phyloP scores from a whole-genome alignment of 441 rosid genomes.

The Erysimum cheiri region DNA sequence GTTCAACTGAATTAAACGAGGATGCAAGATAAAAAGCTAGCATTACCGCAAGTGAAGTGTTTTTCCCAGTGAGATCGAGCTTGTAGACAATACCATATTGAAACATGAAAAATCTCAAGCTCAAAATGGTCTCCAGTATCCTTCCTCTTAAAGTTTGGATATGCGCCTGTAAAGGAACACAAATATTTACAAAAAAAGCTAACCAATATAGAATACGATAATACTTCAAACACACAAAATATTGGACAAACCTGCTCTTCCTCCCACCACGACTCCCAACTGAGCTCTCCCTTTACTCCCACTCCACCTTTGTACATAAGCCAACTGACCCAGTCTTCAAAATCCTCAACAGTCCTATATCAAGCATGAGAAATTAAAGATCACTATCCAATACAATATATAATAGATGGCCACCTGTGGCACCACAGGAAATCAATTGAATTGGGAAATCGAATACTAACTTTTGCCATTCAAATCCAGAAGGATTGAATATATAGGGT shows the following conservation, averaged over 20 bases:
- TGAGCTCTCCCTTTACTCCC: constrained; percentile 93
- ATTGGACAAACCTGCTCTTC: constrained; percentile 80
- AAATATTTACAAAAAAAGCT: background rate
- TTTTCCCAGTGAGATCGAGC: constrained; percentile 69
- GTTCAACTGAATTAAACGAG: constrained; percentile 5
- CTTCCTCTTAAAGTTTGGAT: constrained; percentile 94
- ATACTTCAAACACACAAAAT: constrained; percentile 15
- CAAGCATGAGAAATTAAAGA: constrained; percentile 18
- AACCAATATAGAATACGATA: background rate
- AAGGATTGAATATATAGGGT: constrained; percentile 95
- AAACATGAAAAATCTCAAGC: constrained; percentile 80
- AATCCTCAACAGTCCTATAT: constrained; percentile 92
- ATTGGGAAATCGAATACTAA: constrained; percentile 48
- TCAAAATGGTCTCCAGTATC: constrained; percentile 85
- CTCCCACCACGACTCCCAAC: constrained; percentile 99
- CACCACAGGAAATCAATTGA: constrained; percentile 4
- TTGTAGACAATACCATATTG: constrained; percentile 98
- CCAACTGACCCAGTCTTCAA: constrained; percentile 97
- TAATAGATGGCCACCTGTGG: constrained; percentile 14
- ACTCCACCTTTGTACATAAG: constrained; percentile 98
- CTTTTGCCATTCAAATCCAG: constrained; percentile 99
- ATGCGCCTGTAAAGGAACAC: constrained; percentile 67
- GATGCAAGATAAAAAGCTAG: constrained; percentile 33
- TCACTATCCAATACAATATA: constrained; percentile 21
- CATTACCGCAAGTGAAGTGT: constrained; percentile 80